A percentile compares a stretch with the other conserved stretches of the same genome.
Evolutionary conservation across 1,139 yeast genomes (phyloP).

Genomic region (Taphrina betulina): DNA sequence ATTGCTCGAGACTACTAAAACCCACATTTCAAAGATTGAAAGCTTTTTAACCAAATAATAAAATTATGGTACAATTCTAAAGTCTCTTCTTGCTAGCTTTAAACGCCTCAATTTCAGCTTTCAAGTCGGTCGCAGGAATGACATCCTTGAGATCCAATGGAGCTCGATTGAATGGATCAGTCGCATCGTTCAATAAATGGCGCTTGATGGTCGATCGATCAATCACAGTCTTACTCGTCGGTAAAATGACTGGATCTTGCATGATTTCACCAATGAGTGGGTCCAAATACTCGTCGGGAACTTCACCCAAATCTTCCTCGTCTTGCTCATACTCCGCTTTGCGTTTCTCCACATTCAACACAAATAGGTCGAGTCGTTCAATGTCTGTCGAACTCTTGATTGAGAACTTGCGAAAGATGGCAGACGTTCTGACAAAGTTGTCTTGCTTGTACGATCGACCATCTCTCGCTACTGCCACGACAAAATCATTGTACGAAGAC

Average conservation of each 20-base stretch:
- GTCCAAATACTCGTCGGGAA: conserved; percentile 95
- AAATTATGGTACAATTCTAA: too few relatives aligned
- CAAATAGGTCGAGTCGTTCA: conserved; percentile 55
- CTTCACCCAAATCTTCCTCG: conserved; percentile 81
- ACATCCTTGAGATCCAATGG: conserved; percentile 90
- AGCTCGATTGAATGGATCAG: conserved; percentile 94
- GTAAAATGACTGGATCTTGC: conserved; percentile 93
- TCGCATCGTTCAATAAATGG: conserved; percentile 87
- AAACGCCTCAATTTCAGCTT: conserved; percentile 29
- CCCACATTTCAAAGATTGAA: too few relatives aligned
- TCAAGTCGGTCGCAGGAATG: conserved; percentile 48
- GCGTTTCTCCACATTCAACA: conserved; percentile 60
- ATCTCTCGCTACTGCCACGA: conserved; percentile 81
- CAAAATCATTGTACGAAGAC: conserved; percentile 61
- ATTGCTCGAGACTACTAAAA: too few relatives aligned
- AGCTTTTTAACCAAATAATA: too few relatives aligned
- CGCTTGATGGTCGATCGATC: conserved; percentile 91
- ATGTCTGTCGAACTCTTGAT: conserved; percentile 59
- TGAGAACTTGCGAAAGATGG: conserved; percentile 59
- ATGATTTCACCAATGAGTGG: conserved; percentile 93
- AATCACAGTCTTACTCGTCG: conserved; percentile 76
- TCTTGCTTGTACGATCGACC: conserved; percentile 75
- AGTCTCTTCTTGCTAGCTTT: conserved; percentile 26
- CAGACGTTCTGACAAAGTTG: conserved; percentile 68
- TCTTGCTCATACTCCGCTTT: conserved; percentile 48